phyloP scores from a whole-genome alignment of 164 flowering plant species.

The Cinnamomum micranthum region DNA sequence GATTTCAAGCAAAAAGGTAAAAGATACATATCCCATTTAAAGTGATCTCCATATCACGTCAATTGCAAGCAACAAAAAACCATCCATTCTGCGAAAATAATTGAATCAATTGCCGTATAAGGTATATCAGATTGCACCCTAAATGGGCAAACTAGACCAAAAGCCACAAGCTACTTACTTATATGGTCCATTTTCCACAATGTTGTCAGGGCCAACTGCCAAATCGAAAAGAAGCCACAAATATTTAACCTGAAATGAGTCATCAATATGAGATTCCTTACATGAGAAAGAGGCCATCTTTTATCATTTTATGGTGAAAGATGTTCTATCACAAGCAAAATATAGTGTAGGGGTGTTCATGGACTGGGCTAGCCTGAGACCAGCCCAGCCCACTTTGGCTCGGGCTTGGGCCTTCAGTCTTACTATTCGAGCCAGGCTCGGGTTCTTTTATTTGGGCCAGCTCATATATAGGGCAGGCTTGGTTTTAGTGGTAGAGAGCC shows the following conservation, averaged over 20 bases:
- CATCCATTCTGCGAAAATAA: background rate
- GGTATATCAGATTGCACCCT: background rate
- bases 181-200: conserved; percentile 96
- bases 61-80: background rate
- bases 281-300: background rate
- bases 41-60: background rate
- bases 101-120: background rate
- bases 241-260: conserved; percentile 71
- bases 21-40: background rate
- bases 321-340: background rate
- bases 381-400: too few relatives aligned
- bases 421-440: too few relatives aligned
- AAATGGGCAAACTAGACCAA: background rate
- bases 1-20: background rate
- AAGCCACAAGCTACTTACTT: conserved; percentile 46
- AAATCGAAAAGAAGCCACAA: conserved; percentile 98
- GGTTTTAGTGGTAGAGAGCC: too few relatives aligned
- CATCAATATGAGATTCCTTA: background rate
- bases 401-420: too few relatives aligned
- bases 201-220: conserved; percentile 93
- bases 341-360: too few relatives aligned
- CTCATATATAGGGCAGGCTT: too few relatives aligned
- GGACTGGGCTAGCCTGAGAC: too few relatives aligned
- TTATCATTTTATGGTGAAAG: too few relatives aligned
- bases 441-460: too few relatives aligned